Evolutionary conservation across 108 stramenopile genomes (phyloP), one percentile per base, ranked within the genome.

Genomic region (Licmophora abbreviata): DNA sequence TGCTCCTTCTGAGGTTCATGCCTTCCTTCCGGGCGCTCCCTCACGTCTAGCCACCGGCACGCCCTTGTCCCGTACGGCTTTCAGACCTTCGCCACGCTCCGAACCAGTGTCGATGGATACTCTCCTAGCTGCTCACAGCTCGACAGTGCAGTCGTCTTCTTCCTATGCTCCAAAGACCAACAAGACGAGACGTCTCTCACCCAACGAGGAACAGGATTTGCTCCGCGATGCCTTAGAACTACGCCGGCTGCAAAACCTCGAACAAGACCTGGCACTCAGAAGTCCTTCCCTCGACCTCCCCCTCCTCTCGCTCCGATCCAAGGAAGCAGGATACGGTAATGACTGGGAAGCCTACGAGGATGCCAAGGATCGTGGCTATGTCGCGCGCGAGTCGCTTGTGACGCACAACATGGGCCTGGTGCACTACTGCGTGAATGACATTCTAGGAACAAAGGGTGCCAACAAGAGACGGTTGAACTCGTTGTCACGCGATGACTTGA

Each of bases 381-480:
- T 50, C 44, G 82, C 86, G 38, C 71, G 86, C 23, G 81, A 88
- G 22, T 46, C 34, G 8, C 42, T 88, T 3, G 54, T 88, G 18
- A 58, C 79, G 25, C 64, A 63, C 29, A 88, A 88, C 51, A 79
- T 88, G 56, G 77, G 74, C 5, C 51, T 88, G 14, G 86, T 88
- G 23, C 58, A 79, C 25, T 79, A 66, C 47, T 61, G 73, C 38
- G 79, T 77, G 21, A 73, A 74, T 26, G 64, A 80, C 20, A 64
- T 70, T 21, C 26, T 79, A 33, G 57, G 61, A 14, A 43, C 48
- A 4, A 51, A 59, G 15, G 46, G 49, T 56, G 45, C 31, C 56
- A 24, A 30, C 12, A 45, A 11, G 22, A 17, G 14, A 4, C 2
- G 28, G 11, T 30, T 67, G 20, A 60, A 70, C 21, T 58, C 79